A percentile compares a stretch with the other conserved stretches of the same genome.
Evolutionary conservation across 2,329 filamentous ascomycete genomes (phyloP).

Genomic region (Cordyceps farinosa): DNA sequence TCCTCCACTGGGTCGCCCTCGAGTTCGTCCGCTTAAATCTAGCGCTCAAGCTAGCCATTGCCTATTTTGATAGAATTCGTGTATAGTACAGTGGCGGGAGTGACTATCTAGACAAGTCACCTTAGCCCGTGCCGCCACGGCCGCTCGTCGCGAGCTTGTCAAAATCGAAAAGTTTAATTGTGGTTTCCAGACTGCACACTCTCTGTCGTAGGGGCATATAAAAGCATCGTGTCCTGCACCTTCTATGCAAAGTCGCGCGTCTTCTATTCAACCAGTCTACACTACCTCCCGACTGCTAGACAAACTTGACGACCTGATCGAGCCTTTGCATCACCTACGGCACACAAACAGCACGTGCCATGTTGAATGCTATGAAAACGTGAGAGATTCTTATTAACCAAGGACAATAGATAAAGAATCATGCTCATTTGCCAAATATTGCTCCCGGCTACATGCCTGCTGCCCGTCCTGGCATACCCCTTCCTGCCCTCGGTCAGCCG

Average conservation of each 20-base stretch:
- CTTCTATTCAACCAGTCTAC: neutral
- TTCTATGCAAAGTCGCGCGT: neutral
- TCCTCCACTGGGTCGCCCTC: slow-evolving; percentile 55
- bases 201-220: neutral
- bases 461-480: neutral
- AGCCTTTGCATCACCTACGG: neutral
- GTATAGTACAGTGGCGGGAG: no score
- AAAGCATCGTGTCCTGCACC: neutral
- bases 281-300: neutral
- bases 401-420: neutral
- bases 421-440: neutral
- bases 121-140: no score
- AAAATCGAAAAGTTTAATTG: neutral
- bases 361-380: neutral
- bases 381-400: neutral
- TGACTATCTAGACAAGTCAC: no score
- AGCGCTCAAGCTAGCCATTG: no score
- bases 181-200: neutral
- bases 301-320: neutral
- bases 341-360: neutral
- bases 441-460: neutral
- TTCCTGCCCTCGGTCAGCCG: slow-evolving; percentile 2
- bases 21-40: slow-evolving; percentile 39
- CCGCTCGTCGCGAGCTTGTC: no score
- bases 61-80: no score